These are phyloP conservation scores for Balamuthia mandrillaris DNA, from an alignment of 208 protist genomes.

Conservation along the genomic window DNA sequence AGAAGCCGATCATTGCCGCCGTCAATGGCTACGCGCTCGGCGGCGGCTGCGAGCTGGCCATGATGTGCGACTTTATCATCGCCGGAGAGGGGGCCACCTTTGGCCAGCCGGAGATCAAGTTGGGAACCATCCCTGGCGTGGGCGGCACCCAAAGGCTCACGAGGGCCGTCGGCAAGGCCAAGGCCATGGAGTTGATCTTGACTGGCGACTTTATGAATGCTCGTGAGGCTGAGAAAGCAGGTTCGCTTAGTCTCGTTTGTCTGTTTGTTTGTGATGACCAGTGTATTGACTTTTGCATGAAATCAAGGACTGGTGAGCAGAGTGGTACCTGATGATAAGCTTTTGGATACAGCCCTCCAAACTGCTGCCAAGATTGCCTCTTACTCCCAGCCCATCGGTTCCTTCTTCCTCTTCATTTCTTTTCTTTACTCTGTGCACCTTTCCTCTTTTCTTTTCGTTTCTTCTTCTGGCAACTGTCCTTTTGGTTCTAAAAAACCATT, in stretches of 20 bases:
- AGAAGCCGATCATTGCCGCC: constrained; percentile 79
- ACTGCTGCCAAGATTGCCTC: constrained; percentile 69
- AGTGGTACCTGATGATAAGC: constrained; percentile 68
- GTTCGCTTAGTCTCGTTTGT: not conserved
- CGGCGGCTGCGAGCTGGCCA: constrained; percentile 80
- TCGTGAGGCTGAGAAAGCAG: constrained; percentile 50
- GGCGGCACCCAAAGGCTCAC: constrained; percentile 78
- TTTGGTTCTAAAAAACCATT: not conserved
- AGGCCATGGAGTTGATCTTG: constrained; percentile 78
- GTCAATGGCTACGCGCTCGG: constrained; percentile 80
- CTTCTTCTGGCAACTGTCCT: not conserved
- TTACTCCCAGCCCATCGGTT: constrained; percentile 59
- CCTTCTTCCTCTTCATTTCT: too few relatives aligned
- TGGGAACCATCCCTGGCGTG: constrained; percentile 73
- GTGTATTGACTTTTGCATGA: too few relatives aligned
- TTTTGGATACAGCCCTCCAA: constrained; percentile 61
- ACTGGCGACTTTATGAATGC: constrained; percentile 65
- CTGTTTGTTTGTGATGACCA: not conserved
- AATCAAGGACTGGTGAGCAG: constrained; percentile 69
- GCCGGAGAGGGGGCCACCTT: constrained; percentile 69
- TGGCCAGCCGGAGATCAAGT: constrained; percentile 79
- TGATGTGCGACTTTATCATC: constrained; percentile 79
- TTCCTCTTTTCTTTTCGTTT: too few relatives aligned
- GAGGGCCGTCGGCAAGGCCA: constrained; percentile 75
- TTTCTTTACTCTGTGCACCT: not conserved